Evolutionary conservation across 345 rosid species (phyloP).

Genomic region (Sisymbrium altissimum): DNA sequence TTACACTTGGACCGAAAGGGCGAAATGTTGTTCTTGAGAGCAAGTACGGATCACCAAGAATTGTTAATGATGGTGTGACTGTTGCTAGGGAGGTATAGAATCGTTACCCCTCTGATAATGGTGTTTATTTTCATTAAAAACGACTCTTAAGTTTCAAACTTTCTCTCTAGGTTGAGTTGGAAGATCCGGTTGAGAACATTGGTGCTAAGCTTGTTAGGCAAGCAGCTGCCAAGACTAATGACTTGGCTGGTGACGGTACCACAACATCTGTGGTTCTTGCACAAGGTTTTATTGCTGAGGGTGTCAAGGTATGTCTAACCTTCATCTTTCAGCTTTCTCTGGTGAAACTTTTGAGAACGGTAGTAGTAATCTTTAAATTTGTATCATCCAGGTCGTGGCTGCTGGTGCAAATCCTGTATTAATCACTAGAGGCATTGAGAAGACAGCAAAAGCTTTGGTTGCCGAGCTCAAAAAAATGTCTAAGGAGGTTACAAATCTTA

Average conservation of each 20-base stretch:
- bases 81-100: conserved; percentile 84
- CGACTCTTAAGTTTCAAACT: neutral
- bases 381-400: conserved; percentile 70
- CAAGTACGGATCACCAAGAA: conserved; percentile 97
- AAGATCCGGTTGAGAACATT: conserved; percentile 97
- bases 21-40: conserved; percentile 98
- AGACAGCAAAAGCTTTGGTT: conserved; percentile 83
- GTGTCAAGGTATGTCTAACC: conserved; percentile 68
- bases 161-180: conserved; percentile 76
- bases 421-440: conserved; percentile 95
- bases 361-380: neutral
- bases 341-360: neutral
- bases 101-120: neutral
- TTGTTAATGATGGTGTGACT: conserved; percentile 96
- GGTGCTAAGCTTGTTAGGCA: conserved; percentile 97
- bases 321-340: neutral
- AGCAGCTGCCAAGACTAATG: conserved; percentile 97
- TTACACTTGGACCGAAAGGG: conserved; percentile 95
- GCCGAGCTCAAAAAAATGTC: conserved; percentile 74
- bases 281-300: conserved; percentile 94
- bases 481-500: conserved; percentile 59
- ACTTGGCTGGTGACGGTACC: conserved; percentile 98
- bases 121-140: neutral
- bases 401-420: conserved; percentile 98
- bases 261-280: conserved; percentile 99